Conservation (phyloP, 2,329 filamentous ascomycete species). For the Penicillium sp. region DNA sequence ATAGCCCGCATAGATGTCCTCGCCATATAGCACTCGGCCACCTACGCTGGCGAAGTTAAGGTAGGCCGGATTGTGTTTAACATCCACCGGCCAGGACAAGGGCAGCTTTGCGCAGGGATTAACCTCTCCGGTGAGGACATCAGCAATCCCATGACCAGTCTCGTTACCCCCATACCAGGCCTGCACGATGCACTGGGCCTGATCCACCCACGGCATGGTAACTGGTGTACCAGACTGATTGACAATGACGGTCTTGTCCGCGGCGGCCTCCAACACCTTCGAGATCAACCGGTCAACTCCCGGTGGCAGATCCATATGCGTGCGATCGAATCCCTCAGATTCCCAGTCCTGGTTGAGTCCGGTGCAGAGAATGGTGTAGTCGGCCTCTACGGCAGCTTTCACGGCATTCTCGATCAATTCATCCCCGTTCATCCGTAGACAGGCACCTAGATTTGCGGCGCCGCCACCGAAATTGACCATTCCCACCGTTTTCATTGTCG, state of each 20-base stretch:
- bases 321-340: conserved; percentile 45
- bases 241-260: conserved; percentile 62
- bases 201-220: conserved; percentile 45
- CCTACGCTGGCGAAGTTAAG: conserved; percentile 69
- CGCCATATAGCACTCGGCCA: conserved; percentile 67
- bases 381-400: conserved; percentile 14
- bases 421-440: conserved; percentile 18
- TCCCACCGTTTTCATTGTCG: conserved; percentile 24
- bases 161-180: conserved; percentile 83
- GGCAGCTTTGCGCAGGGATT: conserved; percentile 72
- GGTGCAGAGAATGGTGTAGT: conserved; percentile 23
- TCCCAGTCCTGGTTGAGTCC: conserved; percentile 35
- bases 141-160: conserved; percentile 73
- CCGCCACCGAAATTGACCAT: conserved; percentile 25
- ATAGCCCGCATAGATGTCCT: conserved; percentile 76
- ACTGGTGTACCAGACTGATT: conserved; percentile 70
- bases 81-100: conserved; percentile 62
- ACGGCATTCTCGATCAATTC: conserved; percentile 14
- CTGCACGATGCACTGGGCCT: conserved; percentile 57
- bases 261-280: conserved; percentile 61
- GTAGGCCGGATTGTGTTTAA: conserved; percentile 68
- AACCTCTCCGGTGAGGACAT: conserved; percentile 66
- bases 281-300: conserved; percentile 55
- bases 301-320: conserved; percentile 53
- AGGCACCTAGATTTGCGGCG: conserved; percentile 27